Conservation (phyloP, 768 basidiomycete genomes). For the Amanita exitialis region DNA sequence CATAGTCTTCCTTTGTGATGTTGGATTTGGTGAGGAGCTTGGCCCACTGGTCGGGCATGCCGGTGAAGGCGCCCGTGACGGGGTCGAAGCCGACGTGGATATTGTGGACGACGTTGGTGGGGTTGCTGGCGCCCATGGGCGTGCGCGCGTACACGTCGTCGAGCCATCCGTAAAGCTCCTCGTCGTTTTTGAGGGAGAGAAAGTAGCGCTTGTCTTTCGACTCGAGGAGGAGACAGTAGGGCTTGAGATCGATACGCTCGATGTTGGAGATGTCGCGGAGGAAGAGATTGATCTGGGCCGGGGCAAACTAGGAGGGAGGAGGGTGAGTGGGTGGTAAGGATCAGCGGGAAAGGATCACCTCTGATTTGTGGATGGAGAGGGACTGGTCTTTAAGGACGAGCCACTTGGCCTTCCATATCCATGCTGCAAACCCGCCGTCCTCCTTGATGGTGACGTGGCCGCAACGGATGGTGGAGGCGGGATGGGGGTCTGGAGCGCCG, state of each 20-base stretch:
- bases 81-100: conserved; percentile 98
- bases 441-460: conserved; percentile 89
- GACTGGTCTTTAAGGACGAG: conserved; percentile 74
- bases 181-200: conserved; percentile 83
- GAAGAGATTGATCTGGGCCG: conserved; percentile 49
- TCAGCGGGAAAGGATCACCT: conserved; percentile 37
- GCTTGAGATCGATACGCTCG: conserved; percentile 89
- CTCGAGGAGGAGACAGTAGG: conserved; percentile 86
- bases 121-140: conserved; percentile 89
- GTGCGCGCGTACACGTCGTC: conserved; percentile 92
- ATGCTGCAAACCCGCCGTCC: conserved; percentile 76
- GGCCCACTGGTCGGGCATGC: conserved; percentile 96
- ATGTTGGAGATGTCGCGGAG: conserved; percentile 78
- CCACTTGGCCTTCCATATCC: conserved; percentile 90
- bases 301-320: conserved; percentile 29
- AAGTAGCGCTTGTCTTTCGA: conserved; percentile 76
- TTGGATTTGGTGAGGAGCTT: conserved; percentile 95
- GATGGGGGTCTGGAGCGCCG: conserved; percentile 26
- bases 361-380: conserved; percentile 81
- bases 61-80: conserved; percentile 88
- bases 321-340: background rate
- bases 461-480: conserved; percentile 45
- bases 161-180: conserved; percentile 97
- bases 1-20: conserved; percentile 97
- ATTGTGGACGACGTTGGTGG: conserved; percentile 97